phyloP scores from a whole-genome alignment of 148 eudicot genomes.

The Fallopia convolvulus region DNA sequence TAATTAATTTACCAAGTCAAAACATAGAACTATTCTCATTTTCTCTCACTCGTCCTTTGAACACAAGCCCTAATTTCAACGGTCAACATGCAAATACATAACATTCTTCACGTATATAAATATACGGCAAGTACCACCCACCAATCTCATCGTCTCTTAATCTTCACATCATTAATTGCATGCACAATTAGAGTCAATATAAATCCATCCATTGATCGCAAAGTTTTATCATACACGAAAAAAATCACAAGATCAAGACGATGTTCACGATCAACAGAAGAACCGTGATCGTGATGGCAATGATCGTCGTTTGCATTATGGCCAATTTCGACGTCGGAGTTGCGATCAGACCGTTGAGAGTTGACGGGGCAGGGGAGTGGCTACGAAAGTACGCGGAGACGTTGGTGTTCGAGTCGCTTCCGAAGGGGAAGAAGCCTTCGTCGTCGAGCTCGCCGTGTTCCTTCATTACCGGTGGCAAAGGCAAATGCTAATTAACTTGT shows the following conservation, averaged over 20 bases:
- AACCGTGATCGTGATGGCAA: not conserved
- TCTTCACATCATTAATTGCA: not conserved
- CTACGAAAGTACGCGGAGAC: not conserved
- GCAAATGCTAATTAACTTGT: not conserved
- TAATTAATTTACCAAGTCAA: not conserved
- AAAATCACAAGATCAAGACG: not conserved
- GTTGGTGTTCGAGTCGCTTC: not conserved
- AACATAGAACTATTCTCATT: not conserved
- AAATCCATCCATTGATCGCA: not conserved
- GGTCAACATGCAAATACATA: not conserved
- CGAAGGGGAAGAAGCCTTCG: not conserved
- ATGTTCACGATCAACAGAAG: not conserved
- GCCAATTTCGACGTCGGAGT: not conserved
- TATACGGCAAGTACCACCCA: not conserved
- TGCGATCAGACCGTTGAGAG: not conserved
- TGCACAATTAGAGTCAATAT: not conserved
- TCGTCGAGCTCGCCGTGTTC: constrained; percentile 2
- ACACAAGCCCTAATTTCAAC: not conserved
- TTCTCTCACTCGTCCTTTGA: not conserved
- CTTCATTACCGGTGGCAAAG: not conserved
- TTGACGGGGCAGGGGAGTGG: not conserved
- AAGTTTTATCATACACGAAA: too few species aligned
- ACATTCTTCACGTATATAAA: not conserved
- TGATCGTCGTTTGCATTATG: not conserved
- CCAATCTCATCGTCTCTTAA: not conserved